Percentiles rank a stretch among this genome's conserved stretches.
Conservation (phyloP, 2,329 filamentous ascomycete species). For the Botryotinia convoluta region DNA sequence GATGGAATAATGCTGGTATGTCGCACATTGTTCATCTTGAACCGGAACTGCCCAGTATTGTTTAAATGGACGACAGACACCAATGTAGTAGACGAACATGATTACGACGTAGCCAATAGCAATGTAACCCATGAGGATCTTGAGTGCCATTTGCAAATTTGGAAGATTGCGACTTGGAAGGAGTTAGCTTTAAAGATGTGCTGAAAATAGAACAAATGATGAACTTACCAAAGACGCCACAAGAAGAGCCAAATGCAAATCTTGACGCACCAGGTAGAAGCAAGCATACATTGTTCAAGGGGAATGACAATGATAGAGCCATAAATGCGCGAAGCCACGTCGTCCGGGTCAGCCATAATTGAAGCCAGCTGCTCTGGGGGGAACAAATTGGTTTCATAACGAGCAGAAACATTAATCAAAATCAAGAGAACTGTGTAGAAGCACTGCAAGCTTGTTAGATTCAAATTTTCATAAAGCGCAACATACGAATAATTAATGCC, state of each 20-base stretch:
- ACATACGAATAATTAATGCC: background rate
- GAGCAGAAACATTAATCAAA: conserved; percentile 41
- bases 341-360: conserved; percentile 39
- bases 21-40: conserved; percentile 45
- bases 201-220: background rate
- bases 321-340: conserved; percentile 44
- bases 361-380: conserved; percentile 38
- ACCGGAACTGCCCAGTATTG: conserved; percentile 59
- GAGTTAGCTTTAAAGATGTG: background rate
- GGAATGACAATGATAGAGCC: conserved; percentile 48
- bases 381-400: conserved; percentile 42
- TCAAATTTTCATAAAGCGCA: background rate
- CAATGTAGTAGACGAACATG: conserved; percentile 37
- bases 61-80: conserved; percentile 52
- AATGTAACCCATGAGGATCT: conserved; percentile 47
- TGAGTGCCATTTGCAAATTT: conserved; percentile 41
- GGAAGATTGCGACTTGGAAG: conserved; percentile 22
- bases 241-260: conserved; percentile 50
- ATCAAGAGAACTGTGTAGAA: conserved; percentile 40
- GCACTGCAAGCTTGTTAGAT: conserved; percentile 31
- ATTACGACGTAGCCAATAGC: conserved; percentile 44
- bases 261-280: conserved; percentile 51
- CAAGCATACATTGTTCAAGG: conserved; percentile 49
- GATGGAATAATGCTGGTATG: conserved; percentile 54
- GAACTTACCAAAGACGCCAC: conserved; percentile 28